Conservation (phyloP, 208 protist species). For the Blechomonas ayalai region DNA sequence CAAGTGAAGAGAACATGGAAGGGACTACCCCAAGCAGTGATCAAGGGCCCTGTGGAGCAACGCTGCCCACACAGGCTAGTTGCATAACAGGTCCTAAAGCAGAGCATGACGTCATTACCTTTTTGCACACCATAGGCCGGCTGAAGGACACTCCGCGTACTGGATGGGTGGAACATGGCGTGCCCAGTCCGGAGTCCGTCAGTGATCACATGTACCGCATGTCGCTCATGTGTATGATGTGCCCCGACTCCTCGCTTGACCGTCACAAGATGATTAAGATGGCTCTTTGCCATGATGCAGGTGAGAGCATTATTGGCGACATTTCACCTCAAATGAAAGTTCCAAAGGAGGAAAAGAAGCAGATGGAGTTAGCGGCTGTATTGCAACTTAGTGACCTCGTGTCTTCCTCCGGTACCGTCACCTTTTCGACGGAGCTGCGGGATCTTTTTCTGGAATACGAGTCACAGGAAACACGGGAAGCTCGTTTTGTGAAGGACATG, state of each 20-base stretch:
- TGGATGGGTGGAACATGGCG: conserved; percentile 82
- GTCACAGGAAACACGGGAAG: conserved; percentile 65
- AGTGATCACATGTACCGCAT: conserved; percentile 92
- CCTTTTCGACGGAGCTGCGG: conserved; percentile 49
- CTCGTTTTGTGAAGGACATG: conserved; percentile 88
- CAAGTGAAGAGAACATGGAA: background rate
- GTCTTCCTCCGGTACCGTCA: conserved; percentile 8
- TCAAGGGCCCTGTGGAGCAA: no score
- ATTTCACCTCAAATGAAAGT: conserved; percentile 82
- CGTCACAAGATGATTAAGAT: conserved; percentile 74
- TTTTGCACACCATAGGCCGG: conserved; percentile 70
- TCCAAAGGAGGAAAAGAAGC: conserved; percentile 71
- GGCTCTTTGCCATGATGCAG: conserved; percentile 85
- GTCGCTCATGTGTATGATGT: conserved; percentile 90
- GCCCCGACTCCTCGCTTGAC: conserved; percentile 62
- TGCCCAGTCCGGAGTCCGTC: conserved; percentile 71
- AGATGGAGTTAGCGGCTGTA: conserved; percentile 58
- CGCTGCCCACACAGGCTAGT: no score
- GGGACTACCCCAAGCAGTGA: no score
- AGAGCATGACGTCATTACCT: conserved; percentile 35
- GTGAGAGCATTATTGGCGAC: conserved; percentile 86
- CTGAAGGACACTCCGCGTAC: conserved; percentile 84
- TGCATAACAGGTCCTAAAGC: no score
- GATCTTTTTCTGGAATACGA: conserved; percentile 86
- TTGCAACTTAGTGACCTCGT: conserved; percentile 32